Percentiles rank a stretch among this genome's conserved stretches.
Conservation (phyloP, 306 rosid genomes). For the Purshia tridentata region DNA sequence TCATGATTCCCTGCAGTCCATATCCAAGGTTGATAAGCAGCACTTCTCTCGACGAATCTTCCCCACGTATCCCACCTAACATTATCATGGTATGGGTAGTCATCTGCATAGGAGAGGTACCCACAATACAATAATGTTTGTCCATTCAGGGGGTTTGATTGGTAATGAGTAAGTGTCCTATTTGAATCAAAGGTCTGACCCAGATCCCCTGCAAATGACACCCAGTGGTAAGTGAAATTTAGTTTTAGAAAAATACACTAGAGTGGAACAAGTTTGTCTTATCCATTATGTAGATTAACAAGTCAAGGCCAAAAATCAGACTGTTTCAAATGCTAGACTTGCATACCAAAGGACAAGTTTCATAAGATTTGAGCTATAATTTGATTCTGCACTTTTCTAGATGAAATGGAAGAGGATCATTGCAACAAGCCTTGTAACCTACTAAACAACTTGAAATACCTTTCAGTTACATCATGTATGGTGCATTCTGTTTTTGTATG, state of each 20-base stretch:
- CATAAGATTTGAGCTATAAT: background rate
- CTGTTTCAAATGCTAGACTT: background rate
- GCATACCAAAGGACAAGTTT: background rate
- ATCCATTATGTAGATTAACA: background rate
- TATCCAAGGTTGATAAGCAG: constrained; percentile 97
- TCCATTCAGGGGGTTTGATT: constrained; percentile 55
- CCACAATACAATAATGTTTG: constrained; percentile 71
- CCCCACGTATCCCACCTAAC: constrained; percentile 87
- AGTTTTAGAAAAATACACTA: background rate
- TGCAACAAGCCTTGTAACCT: background rate
- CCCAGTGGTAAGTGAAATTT: background rate
- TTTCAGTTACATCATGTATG: background rate
- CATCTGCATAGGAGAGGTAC: constrained; percentile 80
- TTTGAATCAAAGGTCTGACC: constrained; percentile 91
- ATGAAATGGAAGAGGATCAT: constrained; percentile 1
- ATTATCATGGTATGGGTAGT: constrained; percentile 65
- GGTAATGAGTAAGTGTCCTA: constrained; percentile 69
- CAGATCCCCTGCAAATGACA: constrained; percentile 57
- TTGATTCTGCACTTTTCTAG: background rate
- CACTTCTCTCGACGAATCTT: constrained; percentile 75
- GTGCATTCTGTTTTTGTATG: too few relatives aligned
- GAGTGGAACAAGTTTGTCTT: background rate
- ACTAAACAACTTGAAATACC: background rate
- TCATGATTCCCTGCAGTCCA: constrained; percentile 96
- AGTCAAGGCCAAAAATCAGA: background rate